Evolutionary conservation across 2,329 filamentous ascomycete genomes (phyloP).

Genomic region (Talaromyces sp.): DNA sequence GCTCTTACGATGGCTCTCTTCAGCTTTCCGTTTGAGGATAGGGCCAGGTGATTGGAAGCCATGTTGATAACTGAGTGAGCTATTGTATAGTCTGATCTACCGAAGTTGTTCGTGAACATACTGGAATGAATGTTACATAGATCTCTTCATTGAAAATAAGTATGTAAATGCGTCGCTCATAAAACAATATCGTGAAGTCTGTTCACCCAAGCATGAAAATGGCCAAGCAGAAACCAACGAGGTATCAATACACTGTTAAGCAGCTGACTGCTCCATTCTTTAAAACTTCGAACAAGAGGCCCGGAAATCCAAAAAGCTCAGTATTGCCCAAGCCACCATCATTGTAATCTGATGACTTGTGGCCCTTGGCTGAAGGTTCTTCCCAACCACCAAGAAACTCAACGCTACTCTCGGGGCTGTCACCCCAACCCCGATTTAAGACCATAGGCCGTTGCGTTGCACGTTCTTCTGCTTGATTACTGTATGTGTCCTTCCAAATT

Average conservation of each 20-base stretch:
- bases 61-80: too few relatives aligned
- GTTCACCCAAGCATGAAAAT: background rate
- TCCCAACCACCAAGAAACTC: constrained; percentile 87
- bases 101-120: too few relatives aligned
- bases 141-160: too few relatives aligned
- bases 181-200: too few relatives aligned
- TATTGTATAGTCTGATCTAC: too few relatives aligned
- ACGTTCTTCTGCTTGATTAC: constrained; percentile 57
- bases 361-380: constrained; percentile 60
- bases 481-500: constrained; percentile 70
- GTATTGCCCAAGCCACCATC: constrained; percentile 69
- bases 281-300: constrained; percentile 91
- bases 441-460: constrained; percentile 70
- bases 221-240: background rate
- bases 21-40: constrained; percentile 11
- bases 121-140: too few relatives aligned
- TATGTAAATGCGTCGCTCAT: background rate
- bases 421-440: constrained; percentile 85
- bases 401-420: constrained; percentile 86
- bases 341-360: constrained; percentile 45
- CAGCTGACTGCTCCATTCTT: constrained; percentile 89
- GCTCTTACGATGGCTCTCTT: constrained; percentile 20
- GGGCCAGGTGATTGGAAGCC: background rate
- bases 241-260: constrained; percentile 78
- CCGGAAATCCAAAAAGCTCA: constrained; percentile 90